phyloP scores from a whole-genome alignment of 1,284 basidiomycete genomes.

The Pterula multifida region DNA sequence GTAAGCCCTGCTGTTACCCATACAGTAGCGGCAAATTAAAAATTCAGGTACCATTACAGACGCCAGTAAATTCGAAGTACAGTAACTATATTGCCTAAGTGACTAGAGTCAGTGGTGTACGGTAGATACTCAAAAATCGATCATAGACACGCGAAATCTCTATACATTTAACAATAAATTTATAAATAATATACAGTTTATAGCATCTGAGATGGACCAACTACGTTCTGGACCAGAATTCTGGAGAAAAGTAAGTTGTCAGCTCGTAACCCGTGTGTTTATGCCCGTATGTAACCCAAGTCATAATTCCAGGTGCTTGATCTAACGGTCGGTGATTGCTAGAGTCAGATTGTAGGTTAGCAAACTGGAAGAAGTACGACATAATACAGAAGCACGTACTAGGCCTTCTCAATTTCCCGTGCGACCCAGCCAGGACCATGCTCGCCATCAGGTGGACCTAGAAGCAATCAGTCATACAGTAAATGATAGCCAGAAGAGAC shows the following conservation, averaged over 20 bases:
- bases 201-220: too few relatives aligned
- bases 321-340: slow-evolving; percentile 16
- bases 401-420: slow-evolving; percentile 15
- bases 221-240: too few relatives aligned
- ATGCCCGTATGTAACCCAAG: slow-evolving; percentile 18
- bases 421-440: slow-evolving; percentile 15
- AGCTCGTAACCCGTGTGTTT: slow-evolving; percentile 19
- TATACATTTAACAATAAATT: too few relatives aligned
- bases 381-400: slow-evolving; percentile 12
- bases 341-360: slow-evolving; percentile 6
- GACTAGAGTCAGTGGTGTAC: too few relatives aligned
- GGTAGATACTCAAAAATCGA: too few relatives aligned
- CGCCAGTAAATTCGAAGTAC: too few relatives aligned
- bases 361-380: neutral
- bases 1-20: too few relatives aligned
- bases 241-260: slow-evolving; percentile 20
- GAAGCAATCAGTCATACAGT: neutral
- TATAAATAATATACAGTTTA: too few relatives aligned
- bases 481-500: neutral
- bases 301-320: slow-evolving; percentile 16
- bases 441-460: slow-evolving; percentile 6
- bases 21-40: too few relatives aligned
- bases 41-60: too few relatives aligned
- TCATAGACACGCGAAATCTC: too few relatives aligned
- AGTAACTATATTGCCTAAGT: too few relatives aligned